phyloP scores from a whole-genome alignment of 768 basidiomycete genomes.

The Inosperma sp. region DNA sequence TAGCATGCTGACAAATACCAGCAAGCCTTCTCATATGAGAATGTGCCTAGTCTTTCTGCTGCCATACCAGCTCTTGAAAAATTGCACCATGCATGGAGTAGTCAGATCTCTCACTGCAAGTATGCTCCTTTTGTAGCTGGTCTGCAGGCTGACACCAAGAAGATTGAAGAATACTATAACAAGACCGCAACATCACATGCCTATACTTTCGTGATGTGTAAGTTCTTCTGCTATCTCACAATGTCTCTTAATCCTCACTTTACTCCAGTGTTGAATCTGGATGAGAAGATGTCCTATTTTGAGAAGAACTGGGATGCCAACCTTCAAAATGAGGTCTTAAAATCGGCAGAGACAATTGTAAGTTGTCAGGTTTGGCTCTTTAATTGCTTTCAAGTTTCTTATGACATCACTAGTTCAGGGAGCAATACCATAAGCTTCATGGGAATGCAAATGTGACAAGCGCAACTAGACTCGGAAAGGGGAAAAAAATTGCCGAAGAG shows the following conservation, averaged over 20 bases:
- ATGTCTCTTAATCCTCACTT: neutral
- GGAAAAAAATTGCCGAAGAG: neutral
- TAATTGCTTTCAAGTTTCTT: neutral
- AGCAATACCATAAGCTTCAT: constrained; percentile 1
- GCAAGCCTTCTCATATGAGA: constrained; percentile 30
- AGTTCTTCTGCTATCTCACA: neutral
- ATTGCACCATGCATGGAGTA: no score
- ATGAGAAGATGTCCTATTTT: constrained; percentile 7
- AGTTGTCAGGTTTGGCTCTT: neutral
- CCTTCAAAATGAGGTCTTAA: constrained; percentile 3
- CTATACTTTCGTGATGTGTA: constrained; percentile 27
- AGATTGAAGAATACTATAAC: constrained; percentile 28
- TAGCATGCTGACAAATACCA: constrained; percentile 30
- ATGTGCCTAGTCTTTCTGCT: constrained; percentile 21
- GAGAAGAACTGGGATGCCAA: constrained; percentile 6
- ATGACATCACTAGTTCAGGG: constrained; percentile 2
- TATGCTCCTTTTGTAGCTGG: no score
- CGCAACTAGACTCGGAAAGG: neutral
- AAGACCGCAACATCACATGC: constrained; percentile 24
- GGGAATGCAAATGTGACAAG: neutral
- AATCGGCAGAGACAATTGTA: constrained; percentile 3
- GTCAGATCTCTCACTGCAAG: no score
- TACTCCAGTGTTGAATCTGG: constrained; percentile 5
- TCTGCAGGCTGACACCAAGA: no score
- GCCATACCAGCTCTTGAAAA: constrained; percentile 31